Percentiles rank a stretch among this genome's conserved stretches.
These are phyloP conservation scores for Aspergillus taichungensis DNA, from an alignment of 495 filamentous ascomycete species.

Conservation along the genomic window DNA sequence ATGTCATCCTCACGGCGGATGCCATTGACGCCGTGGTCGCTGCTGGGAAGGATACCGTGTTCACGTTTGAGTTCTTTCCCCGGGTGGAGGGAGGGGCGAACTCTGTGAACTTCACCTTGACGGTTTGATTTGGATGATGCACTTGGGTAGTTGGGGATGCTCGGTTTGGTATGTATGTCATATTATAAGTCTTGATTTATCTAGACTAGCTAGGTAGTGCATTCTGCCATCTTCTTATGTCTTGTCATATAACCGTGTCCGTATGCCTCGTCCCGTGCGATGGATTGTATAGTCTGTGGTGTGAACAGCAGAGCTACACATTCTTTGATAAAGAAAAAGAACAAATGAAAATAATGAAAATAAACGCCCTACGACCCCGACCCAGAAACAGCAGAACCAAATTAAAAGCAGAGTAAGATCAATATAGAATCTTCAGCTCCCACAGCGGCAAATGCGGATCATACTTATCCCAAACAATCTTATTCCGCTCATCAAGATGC, in stretches of 20 bases:
- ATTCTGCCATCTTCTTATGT: background rate
- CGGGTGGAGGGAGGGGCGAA: conserved; percentile 30
- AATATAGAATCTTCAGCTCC: conserved; percentile 33
- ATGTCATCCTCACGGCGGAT: conserved; percentile 34
- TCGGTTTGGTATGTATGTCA: background rate
- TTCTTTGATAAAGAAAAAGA: too few species aligned
- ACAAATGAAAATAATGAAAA: too few species aligned
- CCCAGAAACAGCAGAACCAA: background rate
- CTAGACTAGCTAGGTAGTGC: background rate
- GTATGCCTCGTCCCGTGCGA: too few species aligned
- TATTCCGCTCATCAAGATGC: conserved; percentile 53
- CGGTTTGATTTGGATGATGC: conserved; percentile 18
- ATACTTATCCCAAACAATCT: conserved; percentile 48
- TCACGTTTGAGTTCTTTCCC: conserved; percentile 47
- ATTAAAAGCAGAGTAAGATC: background rate
- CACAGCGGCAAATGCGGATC: conserved; percentile 33
- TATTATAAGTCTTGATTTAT: too few species aligned
- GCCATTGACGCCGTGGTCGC: conserved; percentile 38
- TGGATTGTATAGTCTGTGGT: too few species aligned
- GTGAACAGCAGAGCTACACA: too few species aligned
- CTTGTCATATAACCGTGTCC: background rate
- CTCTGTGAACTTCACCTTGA: conserved; percentile 38
- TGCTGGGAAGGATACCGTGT: conserved; percentile 33
- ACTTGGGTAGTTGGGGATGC: background rate
- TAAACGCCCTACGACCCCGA: too few species aligned